Conservation (phyloP, 2,329 filamentous ascomycete species). For the Tolypocladium endophyticum region DNA sequence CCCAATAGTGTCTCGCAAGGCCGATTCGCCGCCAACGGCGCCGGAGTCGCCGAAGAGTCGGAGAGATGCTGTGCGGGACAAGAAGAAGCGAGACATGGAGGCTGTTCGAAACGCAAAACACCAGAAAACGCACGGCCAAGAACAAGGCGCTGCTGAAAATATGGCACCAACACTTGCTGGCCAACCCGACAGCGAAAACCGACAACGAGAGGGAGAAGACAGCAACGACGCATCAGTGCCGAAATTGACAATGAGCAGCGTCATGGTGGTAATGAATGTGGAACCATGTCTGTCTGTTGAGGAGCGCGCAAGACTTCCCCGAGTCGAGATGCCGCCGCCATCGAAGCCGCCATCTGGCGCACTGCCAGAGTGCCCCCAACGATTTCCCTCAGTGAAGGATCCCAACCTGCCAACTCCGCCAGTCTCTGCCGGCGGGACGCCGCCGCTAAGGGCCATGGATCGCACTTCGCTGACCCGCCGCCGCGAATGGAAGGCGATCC, state of each 20-base stretch:
- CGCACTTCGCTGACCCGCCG: slow-evolving; percentile 20
- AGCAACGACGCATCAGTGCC: background rate
- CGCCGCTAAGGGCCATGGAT: slow-evolving; percentile 13
- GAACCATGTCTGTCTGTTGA: slow-evolving; percentile 15
- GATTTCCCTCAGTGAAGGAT: background rate
- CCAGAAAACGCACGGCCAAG: slow-evolving; percentile 5
- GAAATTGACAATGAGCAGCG: slow-evolving; percentile 19
- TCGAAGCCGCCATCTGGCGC: background rate
- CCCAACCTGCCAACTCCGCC: slow-evolving; percentile 18
- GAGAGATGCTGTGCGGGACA: slow-evolving; percentile 26
- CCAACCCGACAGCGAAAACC: background rate
- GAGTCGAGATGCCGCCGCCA: background rate
- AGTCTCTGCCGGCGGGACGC: slow-evolving; percentile 16
- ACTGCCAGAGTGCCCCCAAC: background rate
- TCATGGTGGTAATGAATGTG: slow-evolving; percentile 30
- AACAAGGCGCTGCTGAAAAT: background rate
- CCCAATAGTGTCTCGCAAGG: slow-evolving; percentile 8
- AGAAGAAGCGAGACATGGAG: slow-evolving; percentile 29
- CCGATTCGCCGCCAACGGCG: slow-evolving; percentile 7
- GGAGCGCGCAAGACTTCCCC: background rate
- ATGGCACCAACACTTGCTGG: background rate
- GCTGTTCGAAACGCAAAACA: slow-evolving; percentile 14
- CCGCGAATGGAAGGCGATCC: slow-evolving; percentile 21
- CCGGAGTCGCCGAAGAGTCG: slow-evolving; percentile 17
- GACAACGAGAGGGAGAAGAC: background rate